These are phyloP conservation scores for Suillus subaureus DNA, from an alignment of 768 basidiomycete species.

Conservation along the genomic window DNA sequence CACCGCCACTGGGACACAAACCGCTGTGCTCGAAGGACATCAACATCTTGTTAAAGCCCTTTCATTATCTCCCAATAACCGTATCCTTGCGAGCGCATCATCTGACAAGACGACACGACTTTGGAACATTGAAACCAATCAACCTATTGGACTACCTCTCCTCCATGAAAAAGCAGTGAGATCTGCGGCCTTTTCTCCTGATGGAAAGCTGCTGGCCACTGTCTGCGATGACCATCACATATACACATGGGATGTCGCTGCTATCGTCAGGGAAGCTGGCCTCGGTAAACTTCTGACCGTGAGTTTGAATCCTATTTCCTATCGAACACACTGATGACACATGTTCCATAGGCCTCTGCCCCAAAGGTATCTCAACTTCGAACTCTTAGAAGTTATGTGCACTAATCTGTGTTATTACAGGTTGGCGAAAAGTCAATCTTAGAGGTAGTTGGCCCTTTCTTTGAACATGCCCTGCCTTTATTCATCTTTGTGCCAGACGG, in stretches of 20 bases:
- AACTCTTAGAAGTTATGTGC: neutral
- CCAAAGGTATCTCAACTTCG: neutral
- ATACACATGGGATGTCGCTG: slow-evolving; percentile 2
- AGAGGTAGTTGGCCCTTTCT: neutral
- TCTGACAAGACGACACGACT: neutral
- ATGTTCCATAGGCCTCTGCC: neutral
- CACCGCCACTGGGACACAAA: neutral
- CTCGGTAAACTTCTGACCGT: neutral
- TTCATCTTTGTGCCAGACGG: neutral
- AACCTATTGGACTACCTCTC: neutral
- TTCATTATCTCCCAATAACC: neutral
- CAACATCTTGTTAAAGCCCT: neutral
- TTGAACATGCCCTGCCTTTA: neutral
- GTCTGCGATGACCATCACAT: neutral
- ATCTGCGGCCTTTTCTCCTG: neutral
- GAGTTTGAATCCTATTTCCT: neutral
- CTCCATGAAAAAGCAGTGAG: neutral
- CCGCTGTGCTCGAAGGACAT: neutral
- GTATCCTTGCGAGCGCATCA: slow-evolving; percentile 2
- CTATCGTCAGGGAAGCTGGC: slow-evolving; percentile 1
- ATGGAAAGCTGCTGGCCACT: neutral
- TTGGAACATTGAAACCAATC: neutral
- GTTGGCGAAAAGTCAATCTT: neutral
- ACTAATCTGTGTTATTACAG: neutral
- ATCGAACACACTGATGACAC: neutral